Percentiles rank a stretch among this genome's conserved stretches.
These are phyloP conservation scores for Salix koriyanagi DNA, from an alignment of 345 rosid genomes.

Conservation along the genomic window DNA sequence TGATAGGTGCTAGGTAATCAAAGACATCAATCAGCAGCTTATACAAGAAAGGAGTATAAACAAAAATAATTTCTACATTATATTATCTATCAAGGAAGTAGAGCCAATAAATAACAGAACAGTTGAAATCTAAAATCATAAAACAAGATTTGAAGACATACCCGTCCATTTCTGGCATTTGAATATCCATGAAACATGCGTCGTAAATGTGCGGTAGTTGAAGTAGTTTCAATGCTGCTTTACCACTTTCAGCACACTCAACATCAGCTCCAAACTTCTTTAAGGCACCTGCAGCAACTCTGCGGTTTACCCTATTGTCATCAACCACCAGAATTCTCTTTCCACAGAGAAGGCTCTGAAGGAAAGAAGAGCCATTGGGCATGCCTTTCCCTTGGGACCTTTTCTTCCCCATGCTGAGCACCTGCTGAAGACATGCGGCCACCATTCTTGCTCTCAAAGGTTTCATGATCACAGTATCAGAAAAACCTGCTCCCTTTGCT, in stretches of 20 bases:
- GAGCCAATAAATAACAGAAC: not conserved
- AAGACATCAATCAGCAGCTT: not conserved
- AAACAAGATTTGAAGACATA: conserved; percentile 22
- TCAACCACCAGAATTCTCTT: conserved; percentile 90
- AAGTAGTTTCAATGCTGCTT: conserved; percentile 70
- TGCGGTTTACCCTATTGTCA: conserved; percentile 80
- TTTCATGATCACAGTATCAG: conserved; percentile 86
- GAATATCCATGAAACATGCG: conserved; percentile 99
- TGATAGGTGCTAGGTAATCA: not conserved
- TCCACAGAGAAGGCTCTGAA: conserved; percentile 57
- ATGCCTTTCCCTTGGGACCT: conserved; percentile 41
- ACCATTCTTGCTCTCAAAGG: conserved; percentile 95
- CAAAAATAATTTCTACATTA: not conserved
- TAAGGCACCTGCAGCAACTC: conserved; percentile 92
- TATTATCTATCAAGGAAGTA: not conserved
- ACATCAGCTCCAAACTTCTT: conserved; percentile 91
- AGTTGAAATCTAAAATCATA: not conserved
- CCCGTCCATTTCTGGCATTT: conserved; percentile 99
- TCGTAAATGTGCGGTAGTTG: conserved; percentile 73
- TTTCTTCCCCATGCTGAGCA: conserved; percentile 62
- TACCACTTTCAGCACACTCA: conserved; percentile 83
- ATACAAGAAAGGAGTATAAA: not conserved
- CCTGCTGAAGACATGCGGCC: conserved; percentile 90
- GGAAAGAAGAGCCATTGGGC: conserved; percentile 44
- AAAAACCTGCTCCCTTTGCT: conserved; percentile 82